Base-by-base conservation (phyloP, 2,329 filamentous ascomycete species). In the Knufia fluminis region DNA sequence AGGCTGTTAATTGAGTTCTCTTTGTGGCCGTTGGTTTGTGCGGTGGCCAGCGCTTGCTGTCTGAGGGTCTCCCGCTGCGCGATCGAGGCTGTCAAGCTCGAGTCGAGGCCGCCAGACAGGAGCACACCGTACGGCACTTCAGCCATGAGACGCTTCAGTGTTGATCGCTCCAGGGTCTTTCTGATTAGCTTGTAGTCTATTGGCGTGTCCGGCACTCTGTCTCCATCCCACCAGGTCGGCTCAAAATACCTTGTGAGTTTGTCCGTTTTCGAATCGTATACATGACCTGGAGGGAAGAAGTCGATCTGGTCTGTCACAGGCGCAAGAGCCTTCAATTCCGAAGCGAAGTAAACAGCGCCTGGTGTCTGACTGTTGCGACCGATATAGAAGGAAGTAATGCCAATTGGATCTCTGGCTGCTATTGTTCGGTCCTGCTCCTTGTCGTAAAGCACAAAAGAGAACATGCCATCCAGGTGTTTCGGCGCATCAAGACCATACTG, bases 401-500 rank as follows among this genome's bases (percentile, higher is more conserved):
- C 92, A 62, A 98, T 96, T 31, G 92, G 92, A 68, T 98, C 92
- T 66, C 92, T 83, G 49, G 92, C 92, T 51, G 92, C 92, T 64
- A 98, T 82, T 55, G 89, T 86, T 59, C 92, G 85, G 75, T 98
- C 86, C 68, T 89, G 82, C 59, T 80, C 83, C 79, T 94, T 95
- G 75, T 98, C 92, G 71, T 95, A 95, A 47, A 98, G 79, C 50
- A 98, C 90, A 73, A 94, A 98, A 14, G 91, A 96, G 79, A 98
- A 98, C 92, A 98, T 98, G 74, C 92, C 92, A 68, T 98, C 92
- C 59, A 98, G 82, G 70, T 88, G 77, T 71, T 91, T 92, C 54
- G 92, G 90, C 51, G 91, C 88, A 64, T 97, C 89, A 60, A 94
- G 77, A 63, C 83, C 92, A 78, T 94, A 80, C 71, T 97, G 82